A percentile compares a stretch with the other conserved stretches of the same genome.
Conservation (phyloP, 345 rosid species). For the Eucalyptus brandiana region DNA sequence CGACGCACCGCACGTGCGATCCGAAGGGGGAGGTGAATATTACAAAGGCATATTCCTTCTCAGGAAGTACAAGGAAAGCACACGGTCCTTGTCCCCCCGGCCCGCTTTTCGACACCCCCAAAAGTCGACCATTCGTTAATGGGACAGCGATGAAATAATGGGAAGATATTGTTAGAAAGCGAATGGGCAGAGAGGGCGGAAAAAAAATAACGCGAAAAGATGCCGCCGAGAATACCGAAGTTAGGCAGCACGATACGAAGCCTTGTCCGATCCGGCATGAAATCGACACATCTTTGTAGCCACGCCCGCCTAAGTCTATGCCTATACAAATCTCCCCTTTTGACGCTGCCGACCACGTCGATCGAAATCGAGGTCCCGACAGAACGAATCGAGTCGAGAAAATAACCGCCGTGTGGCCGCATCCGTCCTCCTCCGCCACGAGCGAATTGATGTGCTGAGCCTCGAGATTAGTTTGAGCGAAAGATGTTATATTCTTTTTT, state of each 20-base stretch:
- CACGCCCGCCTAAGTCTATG: background rate
- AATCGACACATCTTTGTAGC: background rate
- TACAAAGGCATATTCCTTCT: background rate
- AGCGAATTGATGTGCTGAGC: background rate
- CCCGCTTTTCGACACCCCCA: background rate
- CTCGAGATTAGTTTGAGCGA: background rate
- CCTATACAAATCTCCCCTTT: background rate
- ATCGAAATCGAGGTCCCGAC: background rate
- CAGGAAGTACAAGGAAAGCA: background rate
- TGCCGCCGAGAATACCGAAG: background rate
- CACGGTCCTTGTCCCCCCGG: background rate
- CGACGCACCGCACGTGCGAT: background rate
- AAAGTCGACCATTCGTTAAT: background rate
- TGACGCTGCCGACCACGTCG: background rate
- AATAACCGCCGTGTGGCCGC: background rate
- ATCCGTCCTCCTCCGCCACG: background rate
- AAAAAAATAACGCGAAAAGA: background rate
- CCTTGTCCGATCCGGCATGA: background rate
- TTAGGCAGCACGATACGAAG: background rate
- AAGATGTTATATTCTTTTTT: background rate
- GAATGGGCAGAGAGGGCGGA: background rate
- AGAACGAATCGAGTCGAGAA: background rate
- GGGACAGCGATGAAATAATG: background rate
- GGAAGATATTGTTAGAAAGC: background rate
- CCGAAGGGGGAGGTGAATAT: background rate